Percentiles rank a stretch among this genome's conserved stretches.
phyloP scores from a whole-genome alignment of 2,329 filamentous ascomycete genomes.

The Rhytidhysteron rufulum region DNA sequence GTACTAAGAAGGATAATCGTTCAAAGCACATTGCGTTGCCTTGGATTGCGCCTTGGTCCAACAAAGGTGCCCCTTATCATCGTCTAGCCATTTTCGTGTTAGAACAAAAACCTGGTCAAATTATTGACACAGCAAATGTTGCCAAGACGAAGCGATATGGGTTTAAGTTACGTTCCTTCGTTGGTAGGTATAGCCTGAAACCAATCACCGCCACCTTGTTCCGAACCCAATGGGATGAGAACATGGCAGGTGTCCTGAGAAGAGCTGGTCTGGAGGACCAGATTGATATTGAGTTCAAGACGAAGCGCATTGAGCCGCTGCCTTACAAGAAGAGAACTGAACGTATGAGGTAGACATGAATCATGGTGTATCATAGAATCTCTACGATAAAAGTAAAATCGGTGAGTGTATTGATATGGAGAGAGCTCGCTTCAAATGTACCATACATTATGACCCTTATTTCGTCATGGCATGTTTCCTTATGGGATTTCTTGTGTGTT shows the following conservation, averaged over 20 bases:
- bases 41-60: slow-evolving; percentile 81
- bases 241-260: slow-evolving; percentile 82
- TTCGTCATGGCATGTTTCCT: no score
- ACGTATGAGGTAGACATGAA: slow-evolving; percentile 38
- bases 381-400: slow-evolving; percentile 4
- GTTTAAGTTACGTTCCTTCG: slow-evolving; percentile 73
- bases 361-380: slow-evolving; percentile 12
- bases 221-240: slow-evolving; percentile 84
- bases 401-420: slow-evolving; percentile 2
- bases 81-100: slow-evolving; percentile 79
- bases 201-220: slow-evolving; percentile 85
- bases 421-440: slow-evolving; percentile 7
- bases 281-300: slow-evolving; percentile 79
- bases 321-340: slow-evolving; percentile 59
- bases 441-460: slow-evolving; percentile 3
- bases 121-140: slow-evolving; percentile 52
- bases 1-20: slow-evolving; percentile 44
- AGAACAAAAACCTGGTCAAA: slow-evolving; percentile 63
- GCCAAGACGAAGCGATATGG: slow-evolving; percentile 69
- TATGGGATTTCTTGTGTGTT: no score
- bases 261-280: slow-evolving; percentile 66
- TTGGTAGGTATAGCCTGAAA: slow-evolving; percentile 63
- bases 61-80: slow-evolving; percentile 90
- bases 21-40: slow-evolving; percentile 63
- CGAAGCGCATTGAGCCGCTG: slow-evolving; percentile 67